Evolutionary conservation across 73 alveolate genomes (phyloP).

Genomic region (Paramecium octaurelia): DNA sequence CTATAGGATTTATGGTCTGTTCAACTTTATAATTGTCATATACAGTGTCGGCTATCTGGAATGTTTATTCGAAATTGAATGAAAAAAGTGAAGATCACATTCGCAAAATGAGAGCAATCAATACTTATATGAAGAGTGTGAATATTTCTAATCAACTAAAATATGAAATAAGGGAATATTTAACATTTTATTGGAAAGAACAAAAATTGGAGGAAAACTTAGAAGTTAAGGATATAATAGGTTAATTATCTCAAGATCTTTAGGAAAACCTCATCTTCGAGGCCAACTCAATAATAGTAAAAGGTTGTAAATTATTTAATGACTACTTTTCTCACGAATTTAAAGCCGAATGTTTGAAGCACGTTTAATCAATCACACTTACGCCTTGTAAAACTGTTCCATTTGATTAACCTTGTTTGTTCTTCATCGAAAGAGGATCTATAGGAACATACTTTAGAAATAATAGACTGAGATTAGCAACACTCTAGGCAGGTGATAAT

Average conservation of each 20-base stretch:
- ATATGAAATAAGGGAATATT: constrained; percentile 45
- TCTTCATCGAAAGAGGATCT: constrained; percentile 17
- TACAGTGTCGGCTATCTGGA: constrained; percentile 36
- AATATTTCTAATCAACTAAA: not conserved
- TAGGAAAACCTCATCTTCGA: constrained; percentile 7
- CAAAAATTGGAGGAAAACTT: not conserved
- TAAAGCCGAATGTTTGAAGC: not conserved
- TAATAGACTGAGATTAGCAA: not conserved
- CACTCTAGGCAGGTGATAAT: constrained; percentile 2
- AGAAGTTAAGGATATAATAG: constrained; percentile 24
- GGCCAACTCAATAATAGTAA: constrained; percentile 21
- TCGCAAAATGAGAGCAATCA: constrained; percentile 42
- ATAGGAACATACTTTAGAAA: not conserved
- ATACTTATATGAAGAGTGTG: not conserved
- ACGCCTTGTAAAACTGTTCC: not conserved
- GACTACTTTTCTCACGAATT: constrained; percentile 35
- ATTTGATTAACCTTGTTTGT: constrained; percentile 9
- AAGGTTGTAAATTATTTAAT: constrained; percentile 30
- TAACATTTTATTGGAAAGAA: constrained; percentile 48
- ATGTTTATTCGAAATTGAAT: constrained; percentile 9
- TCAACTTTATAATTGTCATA: constrained; percentile 35
- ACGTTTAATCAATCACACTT: not conserved
- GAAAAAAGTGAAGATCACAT: constrained; percentile 25
- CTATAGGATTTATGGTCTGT: not conserved
- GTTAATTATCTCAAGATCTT: not conserved